Conservation (phyloP, 164 flowering plant species). For the Vitis cinerea region DNA sequence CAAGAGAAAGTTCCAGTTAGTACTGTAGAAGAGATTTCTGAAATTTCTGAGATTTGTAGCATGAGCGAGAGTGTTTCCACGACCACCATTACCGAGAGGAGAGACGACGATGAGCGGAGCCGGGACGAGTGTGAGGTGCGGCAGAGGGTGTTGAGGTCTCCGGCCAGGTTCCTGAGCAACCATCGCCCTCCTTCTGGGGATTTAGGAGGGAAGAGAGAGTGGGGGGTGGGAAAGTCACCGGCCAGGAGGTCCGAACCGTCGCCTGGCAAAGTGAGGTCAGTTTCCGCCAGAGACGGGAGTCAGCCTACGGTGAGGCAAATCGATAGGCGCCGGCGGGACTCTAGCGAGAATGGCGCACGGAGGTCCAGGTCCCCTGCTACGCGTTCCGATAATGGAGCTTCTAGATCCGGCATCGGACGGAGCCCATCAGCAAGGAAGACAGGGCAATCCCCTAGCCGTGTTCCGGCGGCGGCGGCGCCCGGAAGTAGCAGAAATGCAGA, state of each 20-base stretch:
- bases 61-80: slow-evolving; percentile 32
- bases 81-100: slow-evolving; percentile 16
- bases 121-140: slow-evolving; percentile 15
- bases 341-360: slow-evolving; percentile 40
- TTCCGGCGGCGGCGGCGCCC: slow-evolving; percentile 14
- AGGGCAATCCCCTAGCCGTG: slow-evolving; percentile 41
- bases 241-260: slow-evolving; percentile 28
- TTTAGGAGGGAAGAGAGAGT: slow-evolving; percentile 14
- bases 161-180: slow-evolving; percentile 17
- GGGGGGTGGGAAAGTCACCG: slow-evolving; percentile 20
- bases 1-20: neutral
- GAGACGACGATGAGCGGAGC: slow-evolving; percentile 15
- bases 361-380: slow-evolving; percentile 60
- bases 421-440: slow-evolving; percentile 36
- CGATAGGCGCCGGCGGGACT: slow-evolving; percentile 24
- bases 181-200: slow-evolving; percentile 17
- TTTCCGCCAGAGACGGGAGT: slow-evolving; percentile 18
- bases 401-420: slow-evolving; percentile 26
- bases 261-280: slow-evolving; percentile 21
- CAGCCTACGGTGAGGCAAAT: slow-evolving; percentile 9
- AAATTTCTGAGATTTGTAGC: slow-evolving; percentile 33
- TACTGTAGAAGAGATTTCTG: slow-evolving; percentile 9
- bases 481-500: slow-evolving; percentile 2
- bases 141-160: slow-evolving; percentile 26
- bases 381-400: slow-evolving; percentile 11